Evolutionary conservation across 2,329 filamentous ascomycete genomes (phyloP).

Genomic region (Harringtonia aguacate): DNA sequence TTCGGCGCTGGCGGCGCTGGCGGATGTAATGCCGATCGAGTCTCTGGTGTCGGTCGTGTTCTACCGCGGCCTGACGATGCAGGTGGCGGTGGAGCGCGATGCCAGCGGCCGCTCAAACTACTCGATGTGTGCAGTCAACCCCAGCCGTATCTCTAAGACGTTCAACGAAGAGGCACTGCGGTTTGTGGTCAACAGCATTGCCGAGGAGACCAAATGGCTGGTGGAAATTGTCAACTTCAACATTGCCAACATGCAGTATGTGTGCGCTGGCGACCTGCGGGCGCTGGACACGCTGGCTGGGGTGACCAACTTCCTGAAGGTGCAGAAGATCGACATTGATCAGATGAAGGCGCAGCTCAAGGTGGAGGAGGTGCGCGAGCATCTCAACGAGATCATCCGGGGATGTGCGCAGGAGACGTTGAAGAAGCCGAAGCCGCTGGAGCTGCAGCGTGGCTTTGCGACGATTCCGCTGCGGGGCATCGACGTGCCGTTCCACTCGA

Average conservation of each 20-base stretch:
- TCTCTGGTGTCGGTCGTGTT: constrained; percentile 96
- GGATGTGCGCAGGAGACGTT: constrained; percentile 80
- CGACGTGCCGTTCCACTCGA: constrained; percentile 98
- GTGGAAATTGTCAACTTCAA: constrained; percentile 98
- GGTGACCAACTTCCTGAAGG: constrained; percentile 91
- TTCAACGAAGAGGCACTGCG: constrained; percentile 97
- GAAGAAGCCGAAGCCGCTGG: constrained; percentile 76
- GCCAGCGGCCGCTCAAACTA: constrained; percentile 91
- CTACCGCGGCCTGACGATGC: constrained; percentile 98
- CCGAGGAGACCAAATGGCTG: constrained; percentile 89
- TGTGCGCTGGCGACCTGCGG: constrained; percentile 59
- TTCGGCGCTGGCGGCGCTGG: constrained; percentile 87
- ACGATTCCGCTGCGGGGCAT: constrained; percentile 96
- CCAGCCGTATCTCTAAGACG: constrained; percentile 93
- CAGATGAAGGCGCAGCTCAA: constrained; percentile 76
- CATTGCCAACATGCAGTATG: constrained; percentile 66
- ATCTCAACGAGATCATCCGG: constrained; percentile 82
- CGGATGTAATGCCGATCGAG: constrained; percentile 99
- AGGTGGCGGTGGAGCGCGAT: constrained; percentile 96
- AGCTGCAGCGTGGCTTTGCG: constrained; percentile 89
- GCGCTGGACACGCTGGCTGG: constrained; percentile 64
- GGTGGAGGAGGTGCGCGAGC: constrained; percentile 82
- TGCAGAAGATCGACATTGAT: constrained; percentile 95
- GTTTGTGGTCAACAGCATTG: constrained; percentile 92
- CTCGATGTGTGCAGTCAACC: constrained; percentile 98